These are phyloP conservation scores for Tulasnella sp. DNA, from an alignment of 768 basidiomycete species.

Conservation along the genomic window DNA sequence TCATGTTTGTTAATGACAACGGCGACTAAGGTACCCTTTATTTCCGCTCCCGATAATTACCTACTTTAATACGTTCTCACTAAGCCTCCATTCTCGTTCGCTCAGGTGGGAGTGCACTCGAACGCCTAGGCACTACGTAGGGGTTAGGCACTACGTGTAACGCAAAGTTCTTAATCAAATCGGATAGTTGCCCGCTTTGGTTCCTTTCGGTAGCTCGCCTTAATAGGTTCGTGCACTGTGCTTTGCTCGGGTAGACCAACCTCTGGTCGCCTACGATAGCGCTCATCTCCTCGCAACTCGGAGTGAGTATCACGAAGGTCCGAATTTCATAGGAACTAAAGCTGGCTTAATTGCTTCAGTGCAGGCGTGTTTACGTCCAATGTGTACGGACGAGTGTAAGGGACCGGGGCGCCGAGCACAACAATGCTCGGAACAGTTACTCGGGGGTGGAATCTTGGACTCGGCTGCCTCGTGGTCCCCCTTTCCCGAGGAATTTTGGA, in stretches of 20 bases:
- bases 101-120: no score
- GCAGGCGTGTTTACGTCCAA: neutral
- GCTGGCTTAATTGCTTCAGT: neutral
- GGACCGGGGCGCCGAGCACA: neutral
- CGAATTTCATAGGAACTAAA: neutral
- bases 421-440: neutral
- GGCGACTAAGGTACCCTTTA: neutral
- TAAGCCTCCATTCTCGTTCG: no score
- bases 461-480: neutral
- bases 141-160: no score
- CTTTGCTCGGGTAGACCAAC: neutral
- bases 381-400: neutral
- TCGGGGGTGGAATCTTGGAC: neutral
- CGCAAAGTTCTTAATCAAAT: neutral
- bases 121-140: no score
- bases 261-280: neutral
- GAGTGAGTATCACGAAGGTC: neutral
- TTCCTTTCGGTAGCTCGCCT: neutral
- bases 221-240: neutral
- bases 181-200: neutral
- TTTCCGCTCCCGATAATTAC: neutral
- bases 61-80: no score
- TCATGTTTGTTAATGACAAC: neutral
- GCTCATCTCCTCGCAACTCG: neutral
- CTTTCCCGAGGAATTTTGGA: neutral